Evolutionary conservation across 1,284 basidiomycete species (phyloP), one percentile per base, ranked within the genome.

Genomic region (Porodaedalea pini): DNA sequence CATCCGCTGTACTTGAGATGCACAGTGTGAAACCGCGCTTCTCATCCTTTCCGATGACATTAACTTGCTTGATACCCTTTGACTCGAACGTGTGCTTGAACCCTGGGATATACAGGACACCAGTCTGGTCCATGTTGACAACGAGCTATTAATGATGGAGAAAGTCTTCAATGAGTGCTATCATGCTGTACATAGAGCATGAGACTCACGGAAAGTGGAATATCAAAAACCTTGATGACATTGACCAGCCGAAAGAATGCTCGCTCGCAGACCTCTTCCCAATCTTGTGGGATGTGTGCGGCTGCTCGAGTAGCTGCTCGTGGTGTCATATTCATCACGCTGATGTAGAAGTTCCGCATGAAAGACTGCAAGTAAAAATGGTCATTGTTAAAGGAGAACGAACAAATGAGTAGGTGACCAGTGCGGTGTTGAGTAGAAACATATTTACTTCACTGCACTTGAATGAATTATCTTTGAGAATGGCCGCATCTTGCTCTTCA

Each of bases 111-210:
- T 66, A 70, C 0, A 69, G 25, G 3, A 70, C 54, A 34, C 70
- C 64, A 3, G 71, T 74, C 60, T 77, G 75, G 58, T 77, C 73
- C 0, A 68, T 68, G 54, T 77, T 76, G 37, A 74, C 67, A 45
- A 45, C 13, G 15, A 45, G 27, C 43, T 45, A 23, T 64, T 3
- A 19, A 36, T 2, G 63, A 6, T 23, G 15, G 21, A 3, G 17
- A 45, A n/a, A 45, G 27, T 17, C 8, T 17, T 36, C 37, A n/a
- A n/a, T n/a, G n/a, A n/a, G n/a, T n/a, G n/a, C n/a, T n/a, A n/a
- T n/a, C n/a, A n/a, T n/a, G n/a, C n/a, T n/a, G n/a, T n/a, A 37
- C 8, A 37, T 8, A 37, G n/a, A 37, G 39, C n/a, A 64, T 64
- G 36, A 73, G n/a, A 37, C n/a, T 4, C 13, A 45, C 43, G 13